A percentile compares a stretch with the other conserved stretches of the same genome.
These are phyloP conservation scores for Phytophthora multivora DNA, from an alignment of 352 stramenopile genomes.

Conservation along the genomic window DNA sequence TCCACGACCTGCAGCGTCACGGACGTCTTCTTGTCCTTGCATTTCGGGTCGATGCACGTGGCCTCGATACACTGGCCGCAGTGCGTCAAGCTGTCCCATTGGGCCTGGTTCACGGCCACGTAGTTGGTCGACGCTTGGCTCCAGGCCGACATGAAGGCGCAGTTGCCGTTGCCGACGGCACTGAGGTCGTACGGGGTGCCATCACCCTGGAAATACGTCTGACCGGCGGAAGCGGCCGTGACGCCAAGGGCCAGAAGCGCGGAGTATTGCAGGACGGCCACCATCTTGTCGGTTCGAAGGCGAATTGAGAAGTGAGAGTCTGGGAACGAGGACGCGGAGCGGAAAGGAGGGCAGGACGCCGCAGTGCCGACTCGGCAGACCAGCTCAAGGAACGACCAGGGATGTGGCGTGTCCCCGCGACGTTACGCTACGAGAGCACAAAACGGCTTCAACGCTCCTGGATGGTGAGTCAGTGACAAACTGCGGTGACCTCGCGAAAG, in stretches of 20 bases:
- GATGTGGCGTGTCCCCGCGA: slow-evolving; percentile 22
- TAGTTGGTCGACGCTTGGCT: slow-evolving; percentile 28
- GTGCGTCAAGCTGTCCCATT: slow-evolving; percentile 31
- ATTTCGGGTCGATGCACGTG: slow-evolving; percentile 32
- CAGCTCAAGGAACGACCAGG: slow-evolving; percentile 27
- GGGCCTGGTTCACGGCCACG: slow-evolving; percentile 32
- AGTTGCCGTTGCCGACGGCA: slow-evolving; percentile 23
- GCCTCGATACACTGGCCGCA: slow-evolving; percentile 35
- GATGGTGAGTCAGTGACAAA: slow-evolving; percentile 12
- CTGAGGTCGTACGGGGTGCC: slow-evolving; percentile 26
- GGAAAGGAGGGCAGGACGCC: slow-evolving; percentile 17
- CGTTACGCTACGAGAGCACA: slow-evolving; percentile 16
- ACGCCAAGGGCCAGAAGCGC: slow-evolving; percentile 21
- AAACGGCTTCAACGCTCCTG: slow-evolving; percentile 1
- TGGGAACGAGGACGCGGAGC: slow-evolving; percentile 1
- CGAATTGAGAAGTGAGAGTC: slow-evolving; percentile 22
- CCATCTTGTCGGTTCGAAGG: slow-evolving; percentile 26
- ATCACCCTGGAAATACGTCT: slow-evolving; percentile 27
- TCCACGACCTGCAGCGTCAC: slow-evolving; percentile 34
- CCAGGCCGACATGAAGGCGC: slow-evolving; percentile 31
- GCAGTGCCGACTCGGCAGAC: slow-evolving; percentile 7
- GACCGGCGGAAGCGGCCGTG: slow-evolving; percentile 9
- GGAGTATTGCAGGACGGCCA: slow-evolving; percentile 22
- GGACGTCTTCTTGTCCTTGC: slow-evolving; percentile 25
- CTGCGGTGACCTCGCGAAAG: neutral